Percentiles rank a stretch among this genome's conserved stretches.
Evolutionary conservation across 768 basidiomycete genomes (phyloP).

Genomic region (Leucogyrophana mollusca): DNA sequence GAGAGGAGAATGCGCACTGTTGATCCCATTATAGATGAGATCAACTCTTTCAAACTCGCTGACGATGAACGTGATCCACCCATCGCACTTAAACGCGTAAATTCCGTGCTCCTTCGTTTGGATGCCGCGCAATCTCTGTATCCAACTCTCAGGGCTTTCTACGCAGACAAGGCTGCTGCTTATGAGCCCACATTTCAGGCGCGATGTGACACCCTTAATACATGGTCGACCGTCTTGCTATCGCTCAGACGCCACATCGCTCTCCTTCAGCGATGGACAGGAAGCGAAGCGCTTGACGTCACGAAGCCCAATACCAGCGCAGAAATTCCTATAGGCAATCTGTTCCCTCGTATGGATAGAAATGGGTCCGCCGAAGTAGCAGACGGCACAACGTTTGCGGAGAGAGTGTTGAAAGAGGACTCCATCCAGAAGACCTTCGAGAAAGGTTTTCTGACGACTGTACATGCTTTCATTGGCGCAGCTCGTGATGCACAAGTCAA

Average conservation of each 20-base stretch:
- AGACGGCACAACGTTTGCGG: slow-evolving; percentile 86
- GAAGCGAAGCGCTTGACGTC: slow-evolving; percentile 87
- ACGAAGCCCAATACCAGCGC: slow-evolving; percentile 72
- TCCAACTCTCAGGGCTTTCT: slow-evolving; percentile 78
- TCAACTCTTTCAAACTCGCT: slow-evolving; percentile 70
- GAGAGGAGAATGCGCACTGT: slow-evolving; percentile 81
- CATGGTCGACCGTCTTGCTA: slow-evolving; percentile 87
- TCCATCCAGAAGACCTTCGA: slow-evolving; percentile 94
- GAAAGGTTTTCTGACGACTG: slow-evolving; percentile 83
- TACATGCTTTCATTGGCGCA: slow-evolving; percentile 80
- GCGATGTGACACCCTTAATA: slow-evolving; percentile 86
- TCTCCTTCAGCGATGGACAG: slow-evolving; percentile 90
- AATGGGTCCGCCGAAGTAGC: slow-evolving; percentile 45
- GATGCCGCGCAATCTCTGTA: slow-evolving; percentile 86
- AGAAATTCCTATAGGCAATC: slow-evolving; percentile 45
- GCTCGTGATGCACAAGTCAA: slow-evolving; percentile 87
- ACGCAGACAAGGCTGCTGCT: slow-evolving; percentile 73
- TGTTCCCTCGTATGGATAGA: slow-evolving; percentile 26
- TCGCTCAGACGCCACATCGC: slow-evolving; percentile 82
- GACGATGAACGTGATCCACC: slow-evolving; percentile 32
- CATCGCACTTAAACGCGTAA: slow-evolving; percentile 60
- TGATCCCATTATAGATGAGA: slow-evolving; percentile 81
- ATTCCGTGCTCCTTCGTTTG: slow-evolving; percentile 66
- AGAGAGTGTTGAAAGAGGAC: slow-evolving; percentile 93
- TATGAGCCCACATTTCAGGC: slow-evolving; percentile 65